A percentile compares a stretch with the other conserved stretches of the same genome.
Conservation (phyloP, 805 yeast genomes). For the Scheffersomyces spartinae region DNA sequence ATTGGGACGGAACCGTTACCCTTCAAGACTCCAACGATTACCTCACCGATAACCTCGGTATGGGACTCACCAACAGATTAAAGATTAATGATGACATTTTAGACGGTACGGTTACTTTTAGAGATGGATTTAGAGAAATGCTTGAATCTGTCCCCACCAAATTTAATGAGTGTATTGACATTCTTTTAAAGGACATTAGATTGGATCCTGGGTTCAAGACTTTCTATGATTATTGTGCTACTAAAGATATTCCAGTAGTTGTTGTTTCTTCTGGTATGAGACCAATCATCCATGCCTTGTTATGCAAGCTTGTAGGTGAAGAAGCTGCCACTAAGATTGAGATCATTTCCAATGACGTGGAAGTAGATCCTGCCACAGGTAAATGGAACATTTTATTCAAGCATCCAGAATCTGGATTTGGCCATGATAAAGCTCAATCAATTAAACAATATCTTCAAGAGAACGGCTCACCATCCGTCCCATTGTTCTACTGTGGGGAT, state of each 20-base stretch:
- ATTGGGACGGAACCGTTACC: constrained; percentile 97
- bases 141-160: constrained; percentile 67
- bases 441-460: constrained; percentile 37
- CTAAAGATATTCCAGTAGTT: constrained; percentile 65
- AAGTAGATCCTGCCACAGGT: constrained; percentile 37
- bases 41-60: constrained; percentile 81
- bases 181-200: constrained; percentile 48
- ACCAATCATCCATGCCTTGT: constrained; percentile 75
- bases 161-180: constrained; percentile 71
- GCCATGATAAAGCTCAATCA: constrained; percentile 88
- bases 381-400: constrained; percentile 79
- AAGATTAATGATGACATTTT: constrained; percentile 64
- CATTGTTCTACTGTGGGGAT: constrained; percentile 91
- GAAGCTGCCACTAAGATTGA: constrained; percentile 63
- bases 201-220: constrained; percentile 86
- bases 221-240: constrained; percentile 70
- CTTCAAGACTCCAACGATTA: constrained; percentile 90
- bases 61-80: constrained; percentile 59
- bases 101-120: constrained; percentile 52
- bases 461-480: constrained; percentile 34
- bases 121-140: constrained; percentile 82
- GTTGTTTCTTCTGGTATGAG: constrained; percentile 91
- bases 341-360: constrained; percentile 73
- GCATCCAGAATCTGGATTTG: constrained; percentile 73
- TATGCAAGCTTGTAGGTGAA: constrained; percentile 64